A percentile compares a stretch with the other conserved stretches of the same genome.
phyloP scores from a whole-genome alignment of 1,139 yeast species.

The Candida tunisiensis region DNA sequence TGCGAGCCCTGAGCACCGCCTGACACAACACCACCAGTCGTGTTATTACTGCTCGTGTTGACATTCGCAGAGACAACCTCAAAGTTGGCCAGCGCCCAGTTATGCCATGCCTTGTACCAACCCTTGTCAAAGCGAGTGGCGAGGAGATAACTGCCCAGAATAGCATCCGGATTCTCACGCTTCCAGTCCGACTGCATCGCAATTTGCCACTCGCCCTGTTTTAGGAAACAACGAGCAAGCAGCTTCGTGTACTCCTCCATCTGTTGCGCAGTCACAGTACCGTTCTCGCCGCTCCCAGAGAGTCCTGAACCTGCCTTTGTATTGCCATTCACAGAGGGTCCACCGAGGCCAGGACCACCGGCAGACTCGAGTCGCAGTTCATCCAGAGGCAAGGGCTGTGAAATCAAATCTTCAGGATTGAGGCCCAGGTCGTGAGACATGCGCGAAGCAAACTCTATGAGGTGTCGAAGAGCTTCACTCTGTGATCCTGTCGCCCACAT shows the following conservation, averaged over 20 bases:
- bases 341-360: slow-evolving; percentile 7
- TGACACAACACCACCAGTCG: slow-evolving; percentile 3
- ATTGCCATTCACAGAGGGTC: no score
- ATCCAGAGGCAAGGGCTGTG: slow-evolving; percentile 72
- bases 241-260: slow-evolving; percentile 75
- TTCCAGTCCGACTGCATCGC: slow-evolving; percentile 67
- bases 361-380: slow-evolving; percentile 58
- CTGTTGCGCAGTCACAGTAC: slow-evolving; percentile 19
- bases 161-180: slow-evolving; percentile 54
- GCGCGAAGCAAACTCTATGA: slow-evolving; percentile 79
- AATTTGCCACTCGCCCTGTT: slow-evolving; percentile 98
- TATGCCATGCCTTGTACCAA: slow-evolving; percentile 99
- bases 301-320: no score
- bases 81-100: slow-evolving; percentile 97
- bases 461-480: slow-evolving; percentile 68
- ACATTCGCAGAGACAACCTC: slow-evolving; percentile 63
- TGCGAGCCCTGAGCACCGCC: slow-evolving; percentile 2
- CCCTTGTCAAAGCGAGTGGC: slow-evolving; percentile 88
- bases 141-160: slow-evolving; percentile 76
- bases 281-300: no score
- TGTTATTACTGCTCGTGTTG: slow-evolving; percentile 6
- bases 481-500: slow-evolving; percentile 95
- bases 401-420: slow-evolving; percentile 56
- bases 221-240: slow-evolving; percentile 84
- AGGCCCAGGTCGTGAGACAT: slow-evolving; percentile 62